Evolutionary conservation across 2,329 filamentous ascomycete species (phyloP).

Genomic region (Nemania sp.): DNA sequence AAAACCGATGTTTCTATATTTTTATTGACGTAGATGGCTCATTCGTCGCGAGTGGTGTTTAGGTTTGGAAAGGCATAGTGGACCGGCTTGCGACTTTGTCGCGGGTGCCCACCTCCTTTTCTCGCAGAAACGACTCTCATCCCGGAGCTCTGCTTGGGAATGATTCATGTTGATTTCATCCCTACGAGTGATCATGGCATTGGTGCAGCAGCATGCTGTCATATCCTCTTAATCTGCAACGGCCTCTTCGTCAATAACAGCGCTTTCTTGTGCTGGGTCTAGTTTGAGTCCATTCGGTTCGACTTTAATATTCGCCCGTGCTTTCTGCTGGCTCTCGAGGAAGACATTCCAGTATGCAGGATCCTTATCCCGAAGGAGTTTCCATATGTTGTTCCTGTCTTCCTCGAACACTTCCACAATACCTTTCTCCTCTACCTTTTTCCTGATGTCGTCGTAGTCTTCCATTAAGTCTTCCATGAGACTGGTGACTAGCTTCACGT

Average conservation of each 20-base stretch:
- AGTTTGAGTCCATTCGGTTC: constrained; percentile 29
- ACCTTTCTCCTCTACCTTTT: constrained; percentile 60
- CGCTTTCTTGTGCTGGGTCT: constrained; percentile 27
- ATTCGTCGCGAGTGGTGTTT: not conserved
- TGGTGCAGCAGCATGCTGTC: not conserved
- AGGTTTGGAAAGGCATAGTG: not conserved
- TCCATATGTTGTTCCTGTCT: constrained; percentile 55
- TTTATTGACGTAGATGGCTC: not conserved
- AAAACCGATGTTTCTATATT: constrained; percentile 1
- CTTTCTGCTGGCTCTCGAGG: constrained; percentile 64
- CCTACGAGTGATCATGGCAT: not conserved
- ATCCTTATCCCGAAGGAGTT: constrained; percentile 61
- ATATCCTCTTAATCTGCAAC: constrained; percentile 42
- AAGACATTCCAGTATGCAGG: constrained; percentile 68
- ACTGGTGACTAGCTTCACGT: constrained; percentile 59
- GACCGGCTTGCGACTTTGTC: not conserved
- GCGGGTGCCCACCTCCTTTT: not conserved
- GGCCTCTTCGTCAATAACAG: constrained; percentile 46
- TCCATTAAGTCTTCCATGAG: constrained; percentile 68
- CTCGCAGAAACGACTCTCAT: not conserved
- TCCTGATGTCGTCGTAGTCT: constrained; percentile 61
- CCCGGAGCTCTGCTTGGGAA: not conserved
- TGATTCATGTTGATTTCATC: not conserved
- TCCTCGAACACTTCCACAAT: constrained; percentile 66
- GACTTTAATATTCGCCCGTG: constrained; percentile 55